Base-by-base conservation (phyloP, 371 early-diverging fungal species). In the Caulochytrium protostelioides region DNA sequence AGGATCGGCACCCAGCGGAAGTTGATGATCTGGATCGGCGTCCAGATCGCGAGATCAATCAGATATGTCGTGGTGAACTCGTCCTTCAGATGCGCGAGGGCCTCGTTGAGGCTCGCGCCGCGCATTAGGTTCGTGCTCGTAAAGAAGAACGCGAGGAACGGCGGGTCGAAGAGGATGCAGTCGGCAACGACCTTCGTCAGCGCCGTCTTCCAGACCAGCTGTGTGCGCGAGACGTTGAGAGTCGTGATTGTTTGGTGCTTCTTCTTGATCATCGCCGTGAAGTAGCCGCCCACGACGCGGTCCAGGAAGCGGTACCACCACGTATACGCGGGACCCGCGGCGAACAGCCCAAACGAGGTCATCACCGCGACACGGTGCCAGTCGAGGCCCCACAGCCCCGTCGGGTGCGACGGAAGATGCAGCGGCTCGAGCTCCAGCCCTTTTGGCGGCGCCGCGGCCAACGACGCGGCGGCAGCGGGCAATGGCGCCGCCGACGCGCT, bases 21-120 rank as follows among this genome's bases (percentile, higher is more conserved):
- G 30, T 50, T 50, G 32, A 37, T 30, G 23, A 50, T 13, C 37
- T 50, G 51, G 13, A 50, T 36, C 12, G 51, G 51, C 17, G 51
- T 42, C 51, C 51, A 50, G 3, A 50, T 38, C 1, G 39, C 26
- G 2, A 50, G 28, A 26, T 50, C 51, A 18, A 46, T 37, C 14
- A 35, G 31, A 27, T 46, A 50, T 1, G 51, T 50, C 5, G 44
- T 39, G 26, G 31, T 23, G 6, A 44, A 30, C 22, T 50, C 51
- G 17, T 37, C 41, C 23, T 26, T 27, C 36, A 46, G 27, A 22
- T 43, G 40, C 23, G 16, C 31, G 6, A 41, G 12, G 17, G 29
- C 33, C 12, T 35, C 35, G 23, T 8, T 5, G 4, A 43, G 14
- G 1, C 43, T 4, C 12, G 19, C 8, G 18, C 51, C 47, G 7